phyloP scores from a whole-genome alignment of 768 basidiomycete genomes.

The Hygrocybe punicea region DNA sequence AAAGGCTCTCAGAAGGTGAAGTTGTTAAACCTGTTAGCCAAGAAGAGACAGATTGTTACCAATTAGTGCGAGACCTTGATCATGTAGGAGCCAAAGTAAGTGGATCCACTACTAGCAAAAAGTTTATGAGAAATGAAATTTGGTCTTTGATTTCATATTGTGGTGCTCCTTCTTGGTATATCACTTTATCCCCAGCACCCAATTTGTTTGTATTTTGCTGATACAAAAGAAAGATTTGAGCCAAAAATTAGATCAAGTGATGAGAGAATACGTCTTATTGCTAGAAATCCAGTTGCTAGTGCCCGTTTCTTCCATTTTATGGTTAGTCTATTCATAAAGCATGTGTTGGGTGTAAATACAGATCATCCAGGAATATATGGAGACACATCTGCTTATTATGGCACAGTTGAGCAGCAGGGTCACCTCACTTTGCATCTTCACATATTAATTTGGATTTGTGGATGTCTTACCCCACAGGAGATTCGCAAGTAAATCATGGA shows the following conservation, averaged over 20 bases:
- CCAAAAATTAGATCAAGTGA: slow-evolving; percentile 5
- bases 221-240: slow-evolving; percentile 14
- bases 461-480: slow-evolving; percentile 29
- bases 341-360: slow-evolving; percentile 20
- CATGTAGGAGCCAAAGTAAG: slow-evolving; percentile 30
- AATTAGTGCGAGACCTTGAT: slow-evolving; percentile 33
- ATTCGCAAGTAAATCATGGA: slow-evolving; percentile 27
- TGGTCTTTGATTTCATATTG: slow-evolving; percentile 17
- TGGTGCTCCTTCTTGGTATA: slow-evolving; percentile 27
- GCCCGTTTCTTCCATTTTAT: slow-evolving; percentile 29
- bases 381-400: slow-evolving; percentile 29
- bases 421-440: slow-evolving; percentile 38
- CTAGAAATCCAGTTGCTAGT: slow-evolving; percentile 8
- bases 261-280: slow-evolving; percentile 22
- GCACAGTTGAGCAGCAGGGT: slow-evolving; percentile 37
- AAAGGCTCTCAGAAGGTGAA: slow-evolving; percentile 23
- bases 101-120: slow-evolving; percentile 26
- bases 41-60: slow-evolving; percentile 34
- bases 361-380: slow-evolving; percentile 29
- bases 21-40: slow-evolving; percentile 24
- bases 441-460: slow-evolving; percentile 35
- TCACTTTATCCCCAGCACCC: background rate
- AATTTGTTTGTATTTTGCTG: slow-evolving; percentile 31
- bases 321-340: slow-evolving; percentile 21
- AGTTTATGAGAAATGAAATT: slow-evolving; percentile 14